Evolutionary conservation across 805 yeast genomes (phyloP).

Genomic region (Candida palmyrensis): DNA sequence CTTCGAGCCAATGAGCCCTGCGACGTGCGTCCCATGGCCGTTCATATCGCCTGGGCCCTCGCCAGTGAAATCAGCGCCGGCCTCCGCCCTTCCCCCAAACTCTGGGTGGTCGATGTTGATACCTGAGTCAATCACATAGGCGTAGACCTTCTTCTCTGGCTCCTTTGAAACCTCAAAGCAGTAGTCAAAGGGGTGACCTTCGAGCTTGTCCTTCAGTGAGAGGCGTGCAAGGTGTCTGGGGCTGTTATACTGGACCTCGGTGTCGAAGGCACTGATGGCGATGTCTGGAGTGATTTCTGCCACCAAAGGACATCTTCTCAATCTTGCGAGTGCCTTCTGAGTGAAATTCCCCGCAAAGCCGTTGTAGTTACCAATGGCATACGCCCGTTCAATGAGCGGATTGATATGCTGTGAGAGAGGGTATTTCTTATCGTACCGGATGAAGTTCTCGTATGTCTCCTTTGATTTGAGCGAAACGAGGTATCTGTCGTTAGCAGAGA

Average conservation of each 20-base stretch:
- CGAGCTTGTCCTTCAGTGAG: constrained; percentile 41
- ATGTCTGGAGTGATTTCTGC: constrained; percentile 68
- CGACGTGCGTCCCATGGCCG: constrained; percentile 58
- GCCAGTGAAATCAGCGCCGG: constrained; percentile 58
- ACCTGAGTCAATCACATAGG: constrained; percentile 85
- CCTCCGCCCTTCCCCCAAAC: constrained; percentile 55
- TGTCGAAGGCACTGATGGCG: constrained; percentile 50
- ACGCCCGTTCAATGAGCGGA: constrained; percentile 44
- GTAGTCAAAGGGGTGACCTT: constrained; percentile 30
- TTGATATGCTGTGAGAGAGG: constrained; percentile 37
- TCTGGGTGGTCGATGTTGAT: constrained; percentile 55
- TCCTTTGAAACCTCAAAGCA: constrained; percentile 43
- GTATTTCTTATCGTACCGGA: constrained; percentile 38
- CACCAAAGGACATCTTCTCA: constrained; percentile 56
- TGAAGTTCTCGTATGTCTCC: constrained; percentile 43
- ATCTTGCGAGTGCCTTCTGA: constrained; percentile 39
- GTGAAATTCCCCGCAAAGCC: constrained; percentile 66
- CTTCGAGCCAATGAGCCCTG: constrained; percentile 48
- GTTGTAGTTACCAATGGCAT: constrained; percentile 65
- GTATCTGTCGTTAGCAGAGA: constrained; percentile 18
- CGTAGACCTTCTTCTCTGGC: constrained; percentile 57
- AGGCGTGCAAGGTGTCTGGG: constrained; percentile 68
- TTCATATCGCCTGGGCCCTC: constrained; percentile 51
- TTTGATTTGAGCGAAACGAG: constrained; percentile 49
- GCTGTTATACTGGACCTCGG: constrained; percentile 34